Evolutionary conservation across 306 rosid species (phyloP), one percentile per base, ranked within the genome.

Genomic region (Castanea sativa): DNA sequence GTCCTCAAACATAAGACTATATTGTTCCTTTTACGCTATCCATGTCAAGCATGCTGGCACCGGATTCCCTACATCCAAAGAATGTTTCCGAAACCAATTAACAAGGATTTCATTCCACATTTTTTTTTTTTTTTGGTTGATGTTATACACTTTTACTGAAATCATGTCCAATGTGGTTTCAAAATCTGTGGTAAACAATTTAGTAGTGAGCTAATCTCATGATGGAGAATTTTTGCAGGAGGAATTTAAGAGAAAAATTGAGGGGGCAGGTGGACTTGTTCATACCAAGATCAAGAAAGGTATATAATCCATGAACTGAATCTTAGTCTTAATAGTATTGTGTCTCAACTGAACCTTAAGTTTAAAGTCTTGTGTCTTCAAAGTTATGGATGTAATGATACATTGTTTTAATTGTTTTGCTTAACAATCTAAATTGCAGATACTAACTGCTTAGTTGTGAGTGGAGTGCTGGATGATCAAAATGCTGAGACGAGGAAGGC

Each of bases 251-350:
- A 51, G 56, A 81, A 88, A 91, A 86, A 86, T 92, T 76, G 89
- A 89, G 77, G 92, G 79, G 53, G 71, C 78, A 25, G 92, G 93
- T 78, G 97, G 94, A 77, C 76, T 73, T 57, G 72, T 88, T 89
- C 97, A 95, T 87, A 76, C 90, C n/a, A 92, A 91, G 91, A 86
- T 93, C 61, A 92, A 86, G 84, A 95, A 93, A 91, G 94, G 99
- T 91, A 82, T 70, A 71, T 71, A 57, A 61, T 74, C 74, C 60
- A 65, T 67, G 5, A 79, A 45, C 65, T 81, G 61, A 75, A 76
- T 74, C 76, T 30, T 73, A 61, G 76, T 76, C 53, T 11, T 29
- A 68, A 41, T 41, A 49, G 0, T 49, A 49, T 49, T 12, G 15
- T 13, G 14, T 49, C 53, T 49, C 53, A 79, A 45, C 65, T 81